Percentiles rank a stretch among this genome's conserved stretches.
phyloP scores from a whole-genome alignment of 768 basidiomycete genomes.

The Phlebiopsis flavidoalba region DNA sequence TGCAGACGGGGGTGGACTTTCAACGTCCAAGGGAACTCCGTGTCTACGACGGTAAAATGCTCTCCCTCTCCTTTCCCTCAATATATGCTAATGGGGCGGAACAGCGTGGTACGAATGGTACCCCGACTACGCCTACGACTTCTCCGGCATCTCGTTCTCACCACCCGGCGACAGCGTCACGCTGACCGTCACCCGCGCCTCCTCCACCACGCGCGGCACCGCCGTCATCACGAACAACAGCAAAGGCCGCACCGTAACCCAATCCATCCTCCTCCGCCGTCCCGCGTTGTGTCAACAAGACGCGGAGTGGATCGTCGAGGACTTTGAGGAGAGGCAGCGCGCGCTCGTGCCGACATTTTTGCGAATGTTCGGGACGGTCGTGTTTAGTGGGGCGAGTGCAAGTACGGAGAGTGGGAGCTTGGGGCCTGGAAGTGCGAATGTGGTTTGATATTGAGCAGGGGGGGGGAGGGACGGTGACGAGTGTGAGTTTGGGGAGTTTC shows the following conservation, averaged over 20 bases:
- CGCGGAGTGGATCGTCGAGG: constrained; percentile 28
- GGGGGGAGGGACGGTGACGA: constrained; percentile 25
- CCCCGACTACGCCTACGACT: constrained; percentile 22
- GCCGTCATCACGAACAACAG: constrained; percentile 20
- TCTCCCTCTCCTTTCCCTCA: not conserved
- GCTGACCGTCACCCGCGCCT: not conserved
- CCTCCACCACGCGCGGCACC: constrained; percentile 13
- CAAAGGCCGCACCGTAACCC: constrained; percentile 17
- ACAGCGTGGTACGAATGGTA: constrained; percentile 26
- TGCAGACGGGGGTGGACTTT: constrained; percentile 30
- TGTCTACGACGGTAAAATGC: constrained; percentile 22
- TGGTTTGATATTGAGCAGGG: constrained; percentile 31
- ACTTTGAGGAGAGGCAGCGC: constrained; percentile 5
- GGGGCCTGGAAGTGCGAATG: constrained; percentile 20
- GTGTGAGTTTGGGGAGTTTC: constrained; percentile 19
- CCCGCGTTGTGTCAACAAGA: constrained; percentile 21
- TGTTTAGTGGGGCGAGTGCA: constrained; percentile 25
- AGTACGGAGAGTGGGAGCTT: constrained; percentile 20
- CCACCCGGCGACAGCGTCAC: not conserved
- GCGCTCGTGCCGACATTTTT: constrained; percentile 27
- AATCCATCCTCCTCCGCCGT: constrained; percentile 22
- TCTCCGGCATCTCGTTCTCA: constrained; percentile 20
- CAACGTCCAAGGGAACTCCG: constrained; percentile 14
- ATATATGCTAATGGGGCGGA: too few species aligned
- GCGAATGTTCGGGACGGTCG: constrained; percentile 30